Conservation (phyloP, 2,329 filamentous ascomycete genomes). For the Xylaria sp. region DNA sequence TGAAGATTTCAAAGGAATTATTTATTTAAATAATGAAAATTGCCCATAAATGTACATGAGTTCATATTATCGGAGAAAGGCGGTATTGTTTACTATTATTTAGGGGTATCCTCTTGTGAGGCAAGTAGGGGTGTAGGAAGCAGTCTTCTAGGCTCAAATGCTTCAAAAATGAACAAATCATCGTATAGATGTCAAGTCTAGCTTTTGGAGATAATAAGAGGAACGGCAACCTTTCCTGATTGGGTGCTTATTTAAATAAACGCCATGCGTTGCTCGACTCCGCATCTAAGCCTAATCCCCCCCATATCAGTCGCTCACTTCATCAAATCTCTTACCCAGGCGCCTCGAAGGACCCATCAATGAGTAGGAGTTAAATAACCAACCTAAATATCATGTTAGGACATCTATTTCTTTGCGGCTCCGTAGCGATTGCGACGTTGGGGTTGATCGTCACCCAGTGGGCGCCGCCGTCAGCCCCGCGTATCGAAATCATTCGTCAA, state of each 20-base stretch:
- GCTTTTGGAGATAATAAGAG: neutral
- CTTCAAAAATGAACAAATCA: no score
- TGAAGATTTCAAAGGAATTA: no score
- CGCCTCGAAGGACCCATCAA: neutral
- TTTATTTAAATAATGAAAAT: no score
- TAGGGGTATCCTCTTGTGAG: no score
- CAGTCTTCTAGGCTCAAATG: no score
- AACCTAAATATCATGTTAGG: slow-evolving; percentile 7
- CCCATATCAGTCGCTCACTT: no score
- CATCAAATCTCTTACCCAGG: neutral
- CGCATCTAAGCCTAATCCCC: neutral
- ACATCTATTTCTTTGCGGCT: neutral
- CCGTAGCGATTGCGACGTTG: slow-evolving; percentile 8
- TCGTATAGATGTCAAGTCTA: no score
- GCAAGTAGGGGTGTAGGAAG: no score
- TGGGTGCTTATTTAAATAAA: neutral
- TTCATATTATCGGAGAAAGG: no score
- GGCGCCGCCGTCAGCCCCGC: slow-evolving; percentile 11
- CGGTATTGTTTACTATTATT: no score
- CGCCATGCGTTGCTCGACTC: neutral
- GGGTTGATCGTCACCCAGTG: slow-evolving; percentile 13
- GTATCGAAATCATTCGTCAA: slow-evolving; percentile 2
- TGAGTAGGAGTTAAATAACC: neutral
- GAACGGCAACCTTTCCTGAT: neutral
- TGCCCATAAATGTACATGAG: no score